These are phyloP conservation scores for Omphalotus guepiniiformis DNA, from an alignment of 768 basidiomycete species.

Conservation along the genomic window DNA sequence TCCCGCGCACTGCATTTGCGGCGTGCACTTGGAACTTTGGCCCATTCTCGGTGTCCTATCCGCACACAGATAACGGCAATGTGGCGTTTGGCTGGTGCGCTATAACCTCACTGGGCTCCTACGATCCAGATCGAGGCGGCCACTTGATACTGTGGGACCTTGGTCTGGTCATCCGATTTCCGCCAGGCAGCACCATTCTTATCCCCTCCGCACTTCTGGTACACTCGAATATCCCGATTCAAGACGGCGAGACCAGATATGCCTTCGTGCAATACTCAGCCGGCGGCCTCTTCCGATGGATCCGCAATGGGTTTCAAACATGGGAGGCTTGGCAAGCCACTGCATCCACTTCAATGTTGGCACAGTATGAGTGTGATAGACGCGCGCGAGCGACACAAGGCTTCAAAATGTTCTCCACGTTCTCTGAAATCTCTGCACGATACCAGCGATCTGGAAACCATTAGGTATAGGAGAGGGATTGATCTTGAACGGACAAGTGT, in stretches of 20 bases:
- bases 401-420: too few species aligned
- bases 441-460: too few species aligned
- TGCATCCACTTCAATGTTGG: too few species aligned
- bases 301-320: constrained; percentile 7
- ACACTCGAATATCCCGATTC: constrained; percentile 3
- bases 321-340: background rate
- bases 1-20: constrained; percentile 17
- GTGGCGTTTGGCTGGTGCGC: constrained; percentile 16
- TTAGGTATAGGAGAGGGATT: too few species aligned
- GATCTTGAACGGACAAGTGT: too few species aligned
- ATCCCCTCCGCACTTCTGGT: constrained; percentile 13
- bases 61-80: constrained; percentile 19
- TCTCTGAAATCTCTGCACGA: too few species aligned
- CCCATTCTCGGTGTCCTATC: background rate
- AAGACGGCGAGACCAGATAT: constrained; percentile 3
- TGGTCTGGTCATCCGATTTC: constrained; percentile 7
- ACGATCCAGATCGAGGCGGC: constrained; percentile 12
- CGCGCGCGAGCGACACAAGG: too few species aligned
- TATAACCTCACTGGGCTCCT: constrained; percentile 17
- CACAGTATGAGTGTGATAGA: too few species aligned
- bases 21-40: background rate
- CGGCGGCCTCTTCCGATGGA: constrained; percentile 10
- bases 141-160: constrained; percentile 17
- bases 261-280: constrained; percentile 13
- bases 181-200: constrained; percentile 8